Conservation (phyloP, 139 green algal genomes). For the Auxenochlorella pyrenoidosa region DNA sequence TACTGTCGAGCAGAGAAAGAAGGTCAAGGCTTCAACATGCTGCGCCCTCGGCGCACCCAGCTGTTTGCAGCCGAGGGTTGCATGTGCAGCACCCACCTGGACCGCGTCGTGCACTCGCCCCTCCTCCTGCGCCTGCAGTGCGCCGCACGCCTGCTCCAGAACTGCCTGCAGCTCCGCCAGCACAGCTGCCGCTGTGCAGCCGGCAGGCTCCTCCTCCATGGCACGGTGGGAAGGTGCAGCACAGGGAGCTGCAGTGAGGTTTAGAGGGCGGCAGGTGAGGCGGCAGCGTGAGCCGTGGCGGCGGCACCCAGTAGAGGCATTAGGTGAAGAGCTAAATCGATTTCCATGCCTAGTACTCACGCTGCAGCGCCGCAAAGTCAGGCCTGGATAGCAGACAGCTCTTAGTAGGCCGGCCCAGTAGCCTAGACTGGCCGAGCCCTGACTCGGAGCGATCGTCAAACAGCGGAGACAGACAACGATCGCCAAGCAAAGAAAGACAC, state of each 20-base stretch:
- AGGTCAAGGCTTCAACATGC: too few relatives aligned
- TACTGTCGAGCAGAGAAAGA: too few relatives aligned
- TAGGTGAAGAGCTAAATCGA: too few relatives aligned
- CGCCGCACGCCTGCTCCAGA: not conserved
- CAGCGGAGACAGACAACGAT: too few relatives aligned
- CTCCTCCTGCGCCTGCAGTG: slow-evolving; percentile 9
- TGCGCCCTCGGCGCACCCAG: not conserved
- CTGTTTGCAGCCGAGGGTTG: too few relatives aligned
- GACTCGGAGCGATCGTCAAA: too few relatives aligned
- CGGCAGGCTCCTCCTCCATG: not conserved
- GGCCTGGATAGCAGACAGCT: too few relatives aligned
- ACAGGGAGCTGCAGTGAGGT: not conserved
- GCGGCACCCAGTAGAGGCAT: not conserved
- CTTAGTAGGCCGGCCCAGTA: too few relatives aligned
- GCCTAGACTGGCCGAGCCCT: too few relatives aligned
- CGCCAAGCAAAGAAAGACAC: too few relatives aligned
- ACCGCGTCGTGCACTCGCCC: slow-evolving; percentile 1
- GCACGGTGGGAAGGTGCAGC: not conserved
- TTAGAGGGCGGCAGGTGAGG: not conserved
- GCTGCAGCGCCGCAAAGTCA: too few relatives aligned
- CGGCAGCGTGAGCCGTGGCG: not conserved
- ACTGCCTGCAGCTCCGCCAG: slow-evolving; percentile 15
- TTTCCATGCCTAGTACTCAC: not conserved
- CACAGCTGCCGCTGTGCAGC: not conserved
- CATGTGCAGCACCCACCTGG: slow-evolving; percentile 11